A percentile compares a stretch with the other conserved stretches of the same genome.
Conservation (phyloP, 1,284 basidiomycete species). For the Ceratobasidium sp. region DNA sequence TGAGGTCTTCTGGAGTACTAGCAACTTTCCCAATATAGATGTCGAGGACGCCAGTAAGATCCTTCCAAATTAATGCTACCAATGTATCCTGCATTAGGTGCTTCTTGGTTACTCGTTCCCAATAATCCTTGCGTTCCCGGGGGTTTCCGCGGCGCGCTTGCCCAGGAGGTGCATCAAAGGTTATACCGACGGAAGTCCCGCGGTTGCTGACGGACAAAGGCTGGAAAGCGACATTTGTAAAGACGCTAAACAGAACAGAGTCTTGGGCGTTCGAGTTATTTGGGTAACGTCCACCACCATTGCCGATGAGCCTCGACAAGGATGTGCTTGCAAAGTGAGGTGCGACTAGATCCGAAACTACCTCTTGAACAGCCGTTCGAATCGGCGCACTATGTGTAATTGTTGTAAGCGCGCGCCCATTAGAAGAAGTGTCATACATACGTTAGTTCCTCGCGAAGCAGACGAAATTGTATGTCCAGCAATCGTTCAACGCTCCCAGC, state of each 20-base stretch:
- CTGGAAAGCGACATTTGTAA: conserved; percentile 57
- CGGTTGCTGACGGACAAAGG: conserved; percentile 54
- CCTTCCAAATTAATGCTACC: conserved; percentile 58
- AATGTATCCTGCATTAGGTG: conserved; percentile 63
- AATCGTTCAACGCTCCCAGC: conserved; percentile 62
- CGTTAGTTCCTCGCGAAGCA: conserved; percentile 72
- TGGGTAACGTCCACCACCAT: conserved; percentile 45
- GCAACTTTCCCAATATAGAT: conserved; percentile 60
- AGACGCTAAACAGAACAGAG: conserved; percentile 62
- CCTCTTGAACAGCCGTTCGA: conserved; percentile 56
- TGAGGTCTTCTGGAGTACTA: conserved; percentile 53
- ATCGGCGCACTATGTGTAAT: conserved; percentile 49
- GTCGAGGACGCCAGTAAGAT: conserved; percentile 36
- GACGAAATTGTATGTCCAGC: conserved; percentile 71
- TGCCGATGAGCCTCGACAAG: conserved; percentile 38
- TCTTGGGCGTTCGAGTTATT: conserved; percentile 50
- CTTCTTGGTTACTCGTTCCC: conserved; percentile 60
- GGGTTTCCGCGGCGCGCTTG: conserved; percentile 39
- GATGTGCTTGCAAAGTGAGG: conserved; percentile 39
- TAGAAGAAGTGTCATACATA: conserved; percentile 47
- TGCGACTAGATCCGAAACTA: conserved; percentile 54
- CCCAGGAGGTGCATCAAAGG: conserved; percentile 60
- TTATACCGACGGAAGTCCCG: conserved; percentile 56
- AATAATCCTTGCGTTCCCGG: conserved; percentile 53
- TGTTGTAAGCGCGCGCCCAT: background rate